Evolutionary conservation across 2,329 filamentous ascomycete genomes (phyloP), one percentile per base, ranked within the genome.

Genomic region (Leptodontidium sp.): DNA sequence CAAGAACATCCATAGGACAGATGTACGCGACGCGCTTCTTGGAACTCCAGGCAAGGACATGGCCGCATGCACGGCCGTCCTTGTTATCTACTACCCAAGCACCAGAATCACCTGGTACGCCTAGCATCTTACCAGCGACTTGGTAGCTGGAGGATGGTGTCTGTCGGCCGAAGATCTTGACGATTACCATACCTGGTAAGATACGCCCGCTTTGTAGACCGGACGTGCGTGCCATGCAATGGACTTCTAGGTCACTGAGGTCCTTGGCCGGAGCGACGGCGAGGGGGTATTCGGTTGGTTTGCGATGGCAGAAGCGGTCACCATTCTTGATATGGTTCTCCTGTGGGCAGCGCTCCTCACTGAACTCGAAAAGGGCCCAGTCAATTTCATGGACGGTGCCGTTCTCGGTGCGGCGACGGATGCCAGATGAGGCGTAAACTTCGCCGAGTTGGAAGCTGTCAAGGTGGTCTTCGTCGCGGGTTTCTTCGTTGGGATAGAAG

Each of bases 1-100:
- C 84, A 14, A 97, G 82, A 2, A 98, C 86, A 67, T 98, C 93
- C 95, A 98, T 98, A 0, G 95, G 95, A 70, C 93, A 96, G 70
- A 98, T 96, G 79, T 97, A 98, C 0, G 94, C 94, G 5, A 93
- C 90, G 52, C 88, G 88, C 77, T 92, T 95, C 70, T 90, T 88
- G 71, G 90, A 87, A 74, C 91, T 95, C 90, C 92, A 97, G 0
- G 95, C 95, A 14, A 98, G 85, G 0, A 98, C 93, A 75, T 98
- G 95, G 0, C 95, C 95, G 74, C 93, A 96, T 2, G 98, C 88
- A 47, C 90, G 87, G 1, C 93, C 93, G n/a, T 90, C 85, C 6
- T 86, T 85, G 67, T 92, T 91, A 74, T 95, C 92, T 17, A 98
- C 89, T 4, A 98, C 88, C 95, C 95, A 98, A 0, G 95, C 95